phyloP scores from a whole-genome alignment of 306 rosid genomes.

The Morella rubra region DNA sequence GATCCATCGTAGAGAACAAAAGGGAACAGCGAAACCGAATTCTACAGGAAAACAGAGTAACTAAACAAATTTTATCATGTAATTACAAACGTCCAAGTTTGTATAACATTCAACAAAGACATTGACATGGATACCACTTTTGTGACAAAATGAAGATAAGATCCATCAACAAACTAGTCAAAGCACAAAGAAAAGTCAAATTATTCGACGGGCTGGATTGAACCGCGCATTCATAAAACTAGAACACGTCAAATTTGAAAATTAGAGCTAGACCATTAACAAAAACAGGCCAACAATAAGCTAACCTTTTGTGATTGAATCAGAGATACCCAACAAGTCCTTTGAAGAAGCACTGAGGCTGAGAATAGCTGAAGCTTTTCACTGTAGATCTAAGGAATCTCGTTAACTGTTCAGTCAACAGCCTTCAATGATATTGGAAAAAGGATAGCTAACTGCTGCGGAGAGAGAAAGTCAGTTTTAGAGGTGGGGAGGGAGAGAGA shows the following conservation, averaged over 20 bases:
- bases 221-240: conserved; percentile 4
- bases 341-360: conserved; percentile 38
- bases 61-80: neutral
- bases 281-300: conserved; percentile 2
- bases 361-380: conserved; percentile 39
- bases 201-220: conserved; percentile 11
- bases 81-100: neutral
- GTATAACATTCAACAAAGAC: neutral
- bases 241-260: conserved; percentile 15
- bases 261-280: conserved; percentile 25
- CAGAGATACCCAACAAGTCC: conserved; percentile 23
- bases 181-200: conserved; percentile 10
- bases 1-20: conserved; percentile 1
- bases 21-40: neutral
- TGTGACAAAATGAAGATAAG: conserved; percentile 26
- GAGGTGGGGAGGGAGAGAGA: conserved; percentile 16
- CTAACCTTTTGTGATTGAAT: conserved; percentile 47
- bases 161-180: conserved; percentile 31
- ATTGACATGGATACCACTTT: conserved; percentile 12
- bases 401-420: conserved; percentile 61
- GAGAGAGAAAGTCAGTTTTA: conserved; percentile 22
- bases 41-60: neutral
- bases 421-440: conserved; percentile 44
- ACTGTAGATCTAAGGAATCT: conserved; percentile 85
- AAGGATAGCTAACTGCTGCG: conserved; percentile 31